Evolutionary conservation across 2,329 filamentous ascomycete genomes (phyloP), one percentile per base, ranked within the genome.

Genomic region (Cyphellophora attinorum): DNA sequence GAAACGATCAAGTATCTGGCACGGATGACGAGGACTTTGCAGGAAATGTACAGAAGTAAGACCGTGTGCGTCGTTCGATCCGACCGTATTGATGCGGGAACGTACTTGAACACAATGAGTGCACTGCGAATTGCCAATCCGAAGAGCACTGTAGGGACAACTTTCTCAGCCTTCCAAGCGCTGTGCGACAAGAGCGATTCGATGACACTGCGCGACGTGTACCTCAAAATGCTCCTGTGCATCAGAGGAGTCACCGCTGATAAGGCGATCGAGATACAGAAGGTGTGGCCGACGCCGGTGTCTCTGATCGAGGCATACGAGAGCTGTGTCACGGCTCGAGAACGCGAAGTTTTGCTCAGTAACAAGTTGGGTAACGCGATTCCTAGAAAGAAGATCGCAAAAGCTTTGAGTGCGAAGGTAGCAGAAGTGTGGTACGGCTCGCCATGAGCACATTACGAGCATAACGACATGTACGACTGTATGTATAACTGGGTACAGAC

Each of bases 171-270:
- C 0, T 88, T 89, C 52, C 74, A 78, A 0, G 76, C 76, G 1
- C 59, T 89, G 29, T 76, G 76, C 1, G 83, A 79, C 6, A 91
- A 91, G 55, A 84, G 80, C 0, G 79, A 83, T 34, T 72, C 72
- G 39, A 72, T 85, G 47, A 83, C 81, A 0, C 61, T 89, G 6
- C 67, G 81, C 36, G 84, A 91, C 48, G 57, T 88, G 0, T 89
- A 75, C 47, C 61, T 91, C 16, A 88, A 88, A 57, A 89, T 91
- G 82, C 68, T 91, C 31, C 86, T 91, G 82, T 85, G 80, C 43
- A 84, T 74, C 2, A 72, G 72, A 35, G 81, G 81, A 2, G 65
- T 91, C 10, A 83, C 80, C 1, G 81, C 79, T 3, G 82, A 88
- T 47, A 84, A 82, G 49, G 84, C 84, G 0, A 57, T 88, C 4